These are phyloP conservation scores for Rhodotorula mucilaginosa DNA, from an alignment of 1,284 basidiomycete genomes.

Conservation along the genomic window DNA sequence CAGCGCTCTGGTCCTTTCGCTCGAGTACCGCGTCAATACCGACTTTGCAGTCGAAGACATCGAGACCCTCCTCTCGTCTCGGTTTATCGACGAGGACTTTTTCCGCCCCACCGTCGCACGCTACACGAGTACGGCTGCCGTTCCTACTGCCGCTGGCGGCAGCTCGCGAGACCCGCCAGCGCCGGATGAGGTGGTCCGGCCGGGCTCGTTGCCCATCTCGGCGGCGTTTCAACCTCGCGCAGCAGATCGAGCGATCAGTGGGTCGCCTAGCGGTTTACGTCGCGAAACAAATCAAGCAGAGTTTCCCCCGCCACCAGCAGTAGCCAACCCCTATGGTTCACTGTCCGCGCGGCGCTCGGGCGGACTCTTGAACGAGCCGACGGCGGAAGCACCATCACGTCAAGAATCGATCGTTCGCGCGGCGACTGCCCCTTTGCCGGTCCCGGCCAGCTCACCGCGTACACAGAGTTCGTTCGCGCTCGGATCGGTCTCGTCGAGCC, in stretches of 20 bases:
- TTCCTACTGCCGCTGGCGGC: not conserved
- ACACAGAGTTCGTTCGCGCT: too few species aligned
- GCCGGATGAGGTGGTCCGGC: constrained; percentile 6
- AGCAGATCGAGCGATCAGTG: not conserved
- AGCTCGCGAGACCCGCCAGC: not conserved
- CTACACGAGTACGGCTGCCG: not conserved
- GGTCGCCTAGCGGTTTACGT: not conserved
- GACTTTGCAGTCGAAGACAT: constrained; percentile 44
- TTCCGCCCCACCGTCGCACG: constrained; percentile 42
- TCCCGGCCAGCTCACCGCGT: not conserved
- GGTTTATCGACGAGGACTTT: constrained; percentile 46
- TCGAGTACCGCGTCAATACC: constrained; percentile 41
- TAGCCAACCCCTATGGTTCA: constrained; percentile 28
- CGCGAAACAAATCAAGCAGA: not conserved
- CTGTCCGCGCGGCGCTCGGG: constrained; percentile 36
- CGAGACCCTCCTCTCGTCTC: constrained; percentile 43
- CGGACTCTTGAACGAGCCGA: not conserved
- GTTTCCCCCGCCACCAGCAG: not conserved
- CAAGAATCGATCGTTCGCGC: not conserved
- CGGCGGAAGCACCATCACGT: not conserved
- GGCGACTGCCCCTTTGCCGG: not conserved
- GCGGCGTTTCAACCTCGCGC: not conserved
- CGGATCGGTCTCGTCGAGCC: not conserved
- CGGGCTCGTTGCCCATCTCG: constrained; percentile 31
- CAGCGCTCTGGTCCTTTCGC: constrained; percentile 35